Conservation (phyloP, 2,329 filamentous ascomycete genomes). For the Epichloe bromicola region DNA sequence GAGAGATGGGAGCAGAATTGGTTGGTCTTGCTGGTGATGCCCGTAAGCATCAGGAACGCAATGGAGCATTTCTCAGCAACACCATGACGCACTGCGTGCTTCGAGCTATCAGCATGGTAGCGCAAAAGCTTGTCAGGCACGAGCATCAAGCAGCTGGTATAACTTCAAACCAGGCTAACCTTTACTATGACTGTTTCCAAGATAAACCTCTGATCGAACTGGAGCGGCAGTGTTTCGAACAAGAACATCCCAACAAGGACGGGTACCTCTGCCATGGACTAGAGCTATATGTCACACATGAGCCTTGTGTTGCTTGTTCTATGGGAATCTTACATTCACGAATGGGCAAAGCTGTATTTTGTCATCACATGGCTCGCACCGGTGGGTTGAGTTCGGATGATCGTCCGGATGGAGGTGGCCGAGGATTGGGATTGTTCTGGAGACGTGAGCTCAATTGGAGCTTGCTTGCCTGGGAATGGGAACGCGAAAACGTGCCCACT, state of each 20-base stretch:
- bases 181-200: conserved; percentile 51
- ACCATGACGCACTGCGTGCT: conserved; percentile 68
- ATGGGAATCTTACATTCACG: conserved; percentile 94
- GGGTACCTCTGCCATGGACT: conserved; percentile 91
- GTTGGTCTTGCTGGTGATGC: conserved; percentile 68
- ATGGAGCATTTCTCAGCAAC: conserved; percentile 43
- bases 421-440: conserved; percentile 57
- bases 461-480: conserved; percentile 68
- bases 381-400: conserved; percentile 75
- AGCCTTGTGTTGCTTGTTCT: conserved; percentile 91
- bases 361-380: conserved; percentile 62
- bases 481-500: conserved; percentile 29
- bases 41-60: conserved; percentile 47
- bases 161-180: conserved; percentile 23
- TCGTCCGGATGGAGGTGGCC: conserved; percentile 41
- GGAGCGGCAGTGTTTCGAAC: conserved; percentile 48
- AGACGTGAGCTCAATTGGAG: conserved; percentile 77
- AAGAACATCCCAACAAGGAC: conserved; percentile 54
- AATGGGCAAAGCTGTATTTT: conserved; percentile 77
- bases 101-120: conserved; percentile 73
- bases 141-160: conserved; percentile 31
- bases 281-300: conserved; percentile 88
- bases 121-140: conserved; percentile 48
- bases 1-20: conserved; percentile 37
- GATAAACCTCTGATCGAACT: conserved; percentile 55